Base-by-base conservation (phyloP, 2,329 filamentous ascomycete genomes). In the Fusarium tuaranense region DNA sequence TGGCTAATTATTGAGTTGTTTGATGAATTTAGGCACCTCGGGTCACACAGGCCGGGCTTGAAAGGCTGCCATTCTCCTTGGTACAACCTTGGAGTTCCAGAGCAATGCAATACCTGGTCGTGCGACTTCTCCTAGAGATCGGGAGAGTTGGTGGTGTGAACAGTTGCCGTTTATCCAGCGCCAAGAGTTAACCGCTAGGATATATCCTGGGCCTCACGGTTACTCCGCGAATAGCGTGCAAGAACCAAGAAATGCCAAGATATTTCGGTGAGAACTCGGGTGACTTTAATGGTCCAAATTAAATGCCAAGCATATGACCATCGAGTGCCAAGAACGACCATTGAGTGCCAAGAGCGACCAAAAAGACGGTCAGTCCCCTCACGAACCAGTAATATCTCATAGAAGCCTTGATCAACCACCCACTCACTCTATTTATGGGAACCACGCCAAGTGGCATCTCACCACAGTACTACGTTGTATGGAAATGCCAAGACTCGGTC, bases 351-450 rank as follows among this genome's bases (percentile, higher is more conserved):
- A 58, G 34, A 58, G 10, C 12, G 12, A 36, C 53, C 53, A 57
- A 57, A 57, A 57, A 57, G 53, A 57, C 53, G 53, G 53, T 57
- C 30, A 57, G 53, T 36, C n/a, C 18, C 53, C 7, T 57, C 2
- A 3, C 51, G 30, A 57, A 3, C 51, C 51, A 36, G 63, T 66
- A 66, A 66, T 66, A 60, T 39, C 22, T 66, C 63, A 60, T 55
- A 30, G 55, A 53, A 32, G 39, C 30, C 63, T 59, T 65, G 41
- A 51, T 65, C 53, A 65, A 46, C 41, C 41, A 48, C 30, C 62
- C 61, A 34, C 51, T 46, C 63, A 58, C 63, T 64, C 62, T 58
- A 65, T 65, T 65, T 58, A 58, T 64, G 63, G 63, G 63, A 65
- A 65, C 51, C 48, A 65, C 38, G 51, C 63, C 63, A 65, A 59